Conservation (phyloP, 1,284 basidiomycete species). For the Marasmius tenuissimus region DNA sequence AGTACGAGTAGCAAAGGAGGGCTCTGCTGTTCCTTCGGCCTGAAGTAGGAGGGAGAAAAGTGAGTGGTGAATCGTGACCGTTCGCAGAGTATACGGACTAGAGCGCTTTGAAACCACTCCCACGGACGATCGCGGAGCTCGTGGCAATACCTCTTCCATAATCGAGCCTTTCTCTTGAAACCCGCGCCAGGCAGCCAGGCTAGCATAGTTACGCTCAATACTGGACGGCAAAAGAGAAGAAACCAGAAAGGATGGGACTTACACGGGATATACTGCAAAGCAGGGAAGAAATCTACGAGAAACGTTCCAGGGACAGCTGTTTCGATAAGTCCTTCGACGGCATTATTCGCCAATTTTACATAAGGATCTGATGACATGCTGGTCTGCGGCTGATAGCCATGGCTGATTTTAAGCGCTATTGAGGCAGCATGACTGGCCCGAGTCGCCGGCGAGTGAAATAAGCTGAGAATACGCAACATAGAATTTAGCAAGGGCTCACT, state of each 20-base stretch:
- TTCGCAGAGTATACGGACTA: background rate
- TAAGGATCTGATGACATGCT: slow-evolving; percentile 25
- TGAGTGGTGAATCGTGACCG: background rate
- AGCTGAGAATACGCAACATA: background rate
- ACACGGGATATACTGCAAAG: background rate
- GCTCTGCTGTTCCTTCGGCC: background rate
- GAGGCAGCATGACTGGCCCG: slow-evolving; percentile 21
- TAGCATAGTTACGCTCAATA: background rate
- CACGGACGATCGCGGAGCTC: background rate
- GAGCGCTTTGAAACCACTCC: background rate
- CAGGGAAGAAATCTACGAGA: background rate
- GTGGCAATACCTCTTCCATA: background rate
- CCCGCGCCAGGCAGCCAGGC: background rate
- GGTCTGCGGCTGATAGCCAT: slow-evolving; percentile 28
- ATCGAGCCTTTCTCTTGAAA: slow-evolving; percentile 1
- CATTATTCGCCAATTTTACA: slow-evolving; percentile 24
- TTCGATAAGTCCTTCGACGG: slow-evolving; percentile 4
- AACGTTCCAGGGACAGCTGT: background rate
- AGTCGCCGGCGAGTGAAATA: background rate
- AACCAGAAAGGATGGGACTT: background rate
- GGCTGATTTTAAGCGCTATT: slow-evolving; percentile 25
- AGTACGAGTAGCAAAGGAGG: background rate
- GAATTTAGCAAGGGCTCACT: slow-evolving; percentile 20
- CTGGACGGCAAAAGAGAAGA: background rate
- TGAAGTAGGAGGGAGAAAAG: background rate